Evolutionary conservation across 176 grass and related monocot species (phyloP).

Genomic region (Aegilops longissima): DNA sequence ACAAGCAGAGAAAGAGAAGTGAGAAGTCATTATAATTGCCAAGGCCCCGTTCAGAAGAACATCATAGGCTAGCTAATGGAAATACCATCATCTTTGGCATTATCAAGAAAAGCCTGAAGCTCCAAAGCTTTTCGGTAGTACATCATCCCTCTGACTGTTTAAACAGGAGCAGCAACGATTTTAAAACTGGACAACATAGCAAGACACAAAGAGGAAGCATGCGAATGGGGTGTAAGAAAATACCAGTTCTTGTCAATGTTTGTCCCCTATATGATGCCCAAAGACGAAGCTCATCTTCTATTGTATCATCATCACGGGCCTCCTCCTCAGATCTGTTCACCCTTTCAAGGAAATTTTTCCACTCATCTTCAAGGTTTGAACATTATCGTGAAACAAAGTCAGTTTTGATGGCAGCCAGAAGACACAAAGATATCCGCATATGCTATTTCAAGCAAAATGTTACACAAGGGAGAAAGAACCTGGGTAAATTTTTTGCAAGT

Average conservation of each 20-base stretch:
- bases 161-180: conserved; percentile 1
- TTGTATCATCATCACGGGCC: conserved; percentile 50
- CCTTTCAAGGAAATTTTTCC: conserved; percentile 89
- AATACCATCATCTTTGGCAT: conserved; percentile 84
- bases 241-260: conserved; percentile 94
- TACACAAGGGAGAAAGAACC: conserved; percentile 38
- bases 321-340: conserved; percentile 57
- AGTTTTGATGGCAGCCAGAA: conserved; percentile 18
- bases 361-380: conserved; percentile 66
- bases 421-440: neutral
- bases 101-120: conserved; percentile 96
- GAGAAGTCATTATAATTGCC: neutral
- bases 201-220: neutral
- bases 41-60: conserved; percentile 2
- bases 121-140: conserved; percentile 97
- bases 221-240: neutral
- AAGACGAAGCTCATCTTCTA: conserved; percentile 88
- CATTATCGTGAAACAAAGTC: conserved; percentile 19
- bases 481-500: conserved; percentile 99
- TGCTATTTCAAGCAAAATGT: conserved; percentile 18
- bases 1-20: conserved; percentile 21
- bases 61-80: conserved; percentile 23
- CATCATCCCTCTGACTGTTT: conserved; percentile 98
- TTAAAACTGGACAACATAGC: neutral
- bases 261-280: conserved; percentile 98